Conservation (phyloP, 1,284 basidiomycete genomes). For the Porogramme epimiltina region DNA sequence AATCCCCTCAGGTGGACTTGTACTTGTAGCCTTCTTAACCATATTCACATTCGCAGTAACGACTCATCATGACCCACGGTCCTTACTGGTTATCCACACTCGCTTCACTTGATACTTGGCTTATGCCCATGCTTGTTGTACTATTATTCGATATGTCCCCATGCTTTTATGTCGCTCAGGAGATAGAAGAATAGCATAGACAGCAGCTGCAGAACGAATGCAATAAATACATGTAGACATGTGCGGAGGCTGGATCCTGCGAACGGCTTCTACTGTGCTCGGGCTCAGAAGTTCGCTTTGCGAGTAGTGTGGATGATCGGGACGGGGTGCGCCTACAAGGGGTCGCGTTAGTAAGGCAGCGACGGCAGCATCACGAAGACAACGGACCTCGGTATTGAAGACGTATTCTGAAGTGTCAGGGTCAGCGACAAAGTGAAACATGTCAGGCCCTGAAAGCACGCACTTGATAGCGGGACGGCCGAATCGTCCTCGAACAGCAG, state of each 20-base stretch:
- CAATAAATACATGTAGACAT: slow-evolving; percentile 9
- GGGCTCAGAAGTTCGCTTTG: slow-evolving; percentile 47
- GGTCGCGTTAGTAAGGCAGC: slow-evolving; percentile 26
- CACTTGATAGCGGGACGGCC: slow-evolving; percentile 74
- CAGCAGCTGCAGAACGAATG: slow-evolving; percentile 2
- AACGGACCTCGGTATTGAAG: slow-evolving; percentile 88
- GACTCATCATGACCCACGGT: too few relatives aligned
- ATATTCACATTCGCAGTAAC: too few relatives aligned
- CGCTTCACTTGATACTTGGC: too few relatives aligned
- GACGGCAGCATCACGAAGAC: background rate
- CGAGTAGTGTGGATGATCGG: slow-evolving; percentile 62
- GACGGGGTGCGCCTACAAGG: slow-evolving; percentile 65
- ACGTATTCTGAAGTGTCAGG: slow-evolving; percentile 65
- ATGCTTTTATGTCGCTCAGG: background rate
- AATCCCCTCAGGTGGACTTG: too few relatives aligned
- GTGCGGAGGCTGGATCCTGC: background rate
- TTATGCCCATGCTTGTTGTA: background rate
- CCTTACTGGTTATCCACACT: too few relatives aligned
- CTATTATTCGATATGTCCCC: background rate
- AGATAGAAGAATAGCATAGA: slow-evolving; percentile 10
- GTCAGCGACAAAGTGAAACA: background rate
- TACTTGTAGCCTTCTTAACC: too few relatives aligned
- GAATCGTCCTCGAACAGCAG: slow-evolving; percentile 81
- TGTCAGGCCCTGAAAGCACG: slow-evolving; percentile 31
- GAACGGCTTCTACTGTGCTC: background rate